These are phyloP conservation scores for Apophysomyces elegans DNA, from an alignment of 371 early-diverging fungal species.

Conservation along the genomic window DNA sequence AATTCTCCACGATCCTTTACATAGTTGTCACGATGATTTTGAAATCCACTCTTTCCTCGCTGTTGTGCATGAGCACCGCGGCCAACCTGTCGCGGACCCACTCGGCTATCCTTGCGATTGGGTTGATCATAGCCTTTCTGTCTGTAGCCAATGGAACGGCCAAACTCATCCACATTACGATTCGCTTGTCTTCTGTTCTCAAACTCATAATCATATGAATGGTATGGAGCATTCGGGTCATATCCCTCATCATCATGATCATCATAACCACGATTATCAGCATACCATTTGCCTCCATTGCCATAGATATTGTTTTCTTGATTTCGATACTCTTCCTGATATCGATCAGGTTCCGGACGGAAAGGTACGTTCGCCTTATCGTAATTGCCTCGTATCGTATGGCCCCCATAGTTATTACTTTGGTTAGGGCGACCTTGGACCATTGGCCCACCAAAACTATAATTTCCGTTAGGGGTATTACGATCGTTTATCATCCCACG, in stretches of 20 bases:
- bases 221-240: background rate
- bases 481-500: background rate
- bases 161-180: slow-evolving; percentile 3
- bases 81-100: background rate
- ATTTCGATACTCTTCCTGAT: slow-evolving; percentile 1
- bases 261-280: slow-evolving; percentile 2
- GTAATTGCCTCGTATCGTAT: background rate
- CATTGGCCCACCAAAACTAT: background rate
- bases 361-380: background rate
- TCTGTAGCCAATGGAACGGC: slow-evolving; percentile 3
- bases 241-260: background rate
- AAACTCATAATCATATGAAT: background rate
- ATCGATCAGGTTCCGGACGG: background rate
- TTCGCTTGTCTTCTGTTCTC: background rate
- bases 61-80: background rate
- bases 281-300: background rate
- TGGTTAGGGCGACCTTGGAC: background rate
- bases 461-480: background rate
- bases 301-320: background rate
- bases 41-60: background rate
- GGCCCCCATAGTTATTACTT: background rate
- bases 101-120: background rate
- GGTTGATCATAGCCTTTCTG: slow-evolving; percentile 7
- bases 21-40: slow-evolving; percentile 1
- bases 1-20: slow-evolving; percentile 3